Percentiles rank a stretch among this genome's conserved stretches.
Evolutionary conservation across 1,139 yeast genomes (phyloP).

Genomic region (Debaryomyces subglobosus): DNA sequence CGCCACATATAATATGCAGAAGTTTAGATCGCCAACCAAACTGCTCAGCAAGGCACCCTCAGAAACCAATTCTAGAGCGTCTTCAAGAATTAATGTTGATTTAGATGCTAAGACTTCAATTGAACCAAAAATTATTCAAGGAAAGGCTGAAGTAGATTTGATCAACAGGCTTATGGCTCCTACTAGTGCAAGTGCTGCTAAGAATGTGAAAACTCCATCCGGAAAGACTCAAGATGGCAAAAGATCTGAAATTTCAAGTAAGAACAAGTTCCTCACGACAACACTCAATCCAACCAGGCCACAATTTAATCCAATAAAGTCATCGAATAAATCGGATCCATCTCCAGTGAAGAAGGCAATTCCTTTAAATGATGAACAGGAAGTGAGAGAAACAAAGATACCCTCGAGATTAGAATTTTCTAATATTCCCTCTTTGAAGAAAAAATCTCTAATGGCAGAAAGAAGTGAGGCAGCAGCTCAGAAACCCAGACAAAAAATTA

Average conservation of each 20-base stretch:
- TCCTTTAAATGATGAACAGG: constrained; percentile 9
- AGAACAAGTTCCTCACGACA: constrained; percentile 41
- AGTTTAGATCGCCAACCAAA: constrained; percentile 20
- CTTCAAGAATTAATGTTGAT: background rate
- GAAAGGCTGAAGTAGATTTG: constrained; percentile 16
- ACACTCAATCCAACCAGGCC: constrained; percentile 34
- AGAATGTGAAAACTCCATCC: constrained; percentile 16
- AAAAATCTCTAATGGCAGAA: constrained; percentile 36
- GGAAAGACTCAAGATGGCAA: constrained; percentile 12
- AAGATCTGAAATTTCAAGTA: constrained; percentile 12
- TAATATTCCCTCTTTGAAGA: constrained; percentile 27
- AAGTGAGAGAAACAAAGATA: constrained; percentile 15
- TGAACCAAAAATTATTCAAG: constrained; percentile 4
- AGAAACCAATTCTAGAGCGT: constrained; percentile 1
- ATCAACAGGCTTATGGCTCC: constrained; percentile 30
- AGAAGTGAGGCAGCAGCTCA: constrained; percentile 32
- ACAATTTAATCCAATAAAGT: constrained; percentile 16
- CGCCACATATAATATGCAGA: background rate
- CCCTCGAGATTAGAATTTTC: constrained; percentile 19
- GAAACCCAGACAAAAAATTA: constrained; percentile 34
- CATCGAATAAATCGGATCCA: constrained; percentile 13
- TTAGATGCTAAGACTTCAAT: background rate
- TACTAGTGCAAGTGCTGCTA: constrained; percentile 35
- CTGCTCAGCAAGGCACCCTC: constrained; percentile 6
- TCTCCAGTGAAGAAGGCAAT: constrained; percentile 18